Evolutionary conservation across 2,329 filamentous ascomycete species (phyloP), one percentile per base, ranked within the genome.

Genomic region (Colletotrichum abscissum): DNA sequence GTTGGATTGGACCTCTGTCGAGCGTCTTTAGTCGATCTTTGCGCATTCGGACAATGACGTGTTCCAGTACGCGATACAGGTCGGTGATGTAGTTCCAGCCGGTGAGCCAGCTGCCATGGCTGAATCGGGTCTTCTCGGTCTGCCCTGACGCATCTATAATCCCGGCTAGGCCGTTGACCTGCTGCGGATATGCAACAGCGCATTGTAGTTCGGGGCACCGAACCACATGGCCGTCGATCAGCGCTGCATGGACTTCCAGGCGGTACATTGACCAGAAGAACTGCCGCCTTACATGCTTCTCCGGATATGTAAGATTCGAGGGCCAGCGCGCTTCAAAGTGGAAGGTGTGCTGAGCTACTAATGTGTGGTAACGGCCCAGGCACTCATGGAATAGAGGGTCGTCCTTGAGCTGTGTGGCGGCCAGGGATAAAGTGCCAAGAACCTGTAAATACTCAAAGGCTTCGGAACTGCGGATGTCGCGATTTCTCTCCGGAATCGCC

Each of bases 1-100:
- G 19, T 68, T 67, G 35, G 8, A 65, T 55, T 1, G 71, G 24
- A 52, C 62, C 62, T 16, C 62, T 42, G 46, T 74, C 46, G 14
- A 73, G 64, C 24, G 73, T 71, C 63, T 71, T 68, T 33, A 75
- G 72, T 9, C 69, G 62, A 35, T 56, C 55, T 59, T 75, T 65
- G 54, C 66, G 46, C 76, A 75, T 16, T 12, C 76, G 77, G n/a
- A 75, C 78, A 57, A 82, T 72, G 12, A 84, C 85, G 74, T 90
- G 87, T 76, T 90, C 88, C 19, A 91, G 79, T 9, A 90, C 82
- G 5, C 88, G 85, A 76, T 90, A 90, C 0, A 90, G 79, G 76
- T 90, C 88, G 0, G 87, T 89, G 7, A 85, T 87, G 71, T 89
- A 89, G 78, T 90, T 90, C 87, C 87, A 90, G 22, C 88, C 88